Conservation (phyloP, 768 basidiomycete species). For the Rhizopogon rudus region DNA sequence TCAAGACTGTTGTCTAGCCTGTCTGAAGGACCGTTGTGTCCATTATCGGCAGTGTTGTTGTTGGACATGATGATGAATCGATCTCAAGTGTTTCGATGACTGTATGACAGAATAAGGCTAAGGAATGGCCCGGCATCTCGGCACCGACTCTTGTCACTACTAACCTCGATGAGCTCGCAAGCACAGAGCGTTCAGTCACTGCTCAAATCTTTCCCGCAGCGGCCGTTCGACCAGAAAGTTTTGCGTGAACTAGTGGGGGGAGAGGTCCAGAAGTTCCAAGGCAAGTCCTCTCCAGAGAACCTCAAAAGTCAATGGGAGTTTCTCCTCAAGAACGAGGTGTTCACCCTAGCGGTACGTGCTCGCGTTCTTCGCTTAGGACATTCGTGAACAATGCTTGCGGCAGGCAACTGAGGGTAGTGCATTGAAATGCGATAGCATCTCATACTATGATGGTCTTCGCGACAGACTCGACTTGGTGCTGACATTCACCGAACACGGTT, state of each 20-base stretch:
- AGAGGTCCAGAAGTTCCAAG: constrained; percentile 38
- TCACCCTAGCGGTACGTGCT: constrained; percentile 60
- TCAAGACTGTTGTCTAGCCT: constrained; percentile 20
- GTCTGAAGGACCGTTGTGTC: constrained; percentile 6
- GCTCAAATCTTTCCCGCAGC: constrained; percentile 46
- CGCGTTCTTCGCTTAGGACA: background rate
- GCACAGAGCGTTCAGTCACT: constrained; percentile 46
- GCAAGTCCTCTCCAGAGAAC: constrained; percentile 48
- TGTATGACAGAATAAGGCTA: background rate
- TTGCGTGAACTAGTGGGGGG: constrained; percentile 48
- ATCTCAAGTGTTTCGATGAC: too few species aligned
- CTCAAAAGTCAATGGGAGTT: constrained; percentile 74
- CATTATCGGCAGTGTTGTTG: constrained; percentile 9
- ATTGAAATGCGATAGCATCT: constrained; percentile 42
- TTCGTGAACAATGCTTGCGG: background rate
- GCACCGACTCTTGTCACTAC: constrained; percentile 1
- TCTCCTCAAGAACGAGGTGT: constrained; percentile 64
- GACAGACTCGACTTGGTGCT: constrained; percentile 69
- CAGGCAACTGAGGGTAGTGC: constrained; percentile 69
- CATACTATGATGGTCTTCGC: constrained; percentile 59
- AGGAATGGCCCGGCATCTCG: constrained; percentile 19
- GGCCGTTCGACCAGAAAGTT: constrained; percentile 40
- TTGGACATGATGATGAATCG: constrained; percentile 15
- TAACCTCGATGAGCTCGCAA: constrained; percentile 43
- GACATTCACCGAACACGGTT: constrained; percentile 74